Base-by-base conservation (phyloP, 257 asterid genomes). In the Nicotiana tomentosiformis region DNA sequence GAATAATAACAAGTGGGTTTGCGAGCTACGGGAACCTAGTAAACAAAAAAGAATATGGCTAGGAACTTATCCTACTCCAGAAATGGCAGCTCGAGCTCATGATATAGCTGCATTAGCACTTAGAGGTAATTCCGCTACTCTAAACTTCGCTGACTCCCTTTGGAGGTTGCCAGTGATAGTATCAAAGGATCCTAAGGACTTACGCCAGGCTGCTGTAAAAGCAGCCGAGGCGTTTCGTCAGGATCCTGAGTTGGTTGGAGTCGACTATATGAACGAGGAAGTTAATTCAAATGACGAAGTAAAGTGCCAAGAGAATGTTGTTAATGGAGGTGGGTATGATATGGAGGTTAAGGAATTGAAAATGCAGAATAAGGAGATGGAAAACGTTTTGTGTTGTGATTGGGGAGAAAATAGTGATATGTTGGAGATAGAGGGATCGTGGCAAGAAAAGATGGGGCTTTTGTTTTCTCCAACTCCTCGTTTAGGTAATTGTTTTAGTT, bases 51-150 rank as follows among this genome's bases (percentile, higher is more conserved):
- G 98, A 51, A 84, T 94, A 12, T 94, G 98, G 98, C 83, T 94
- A 0, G 98, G 97, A 12, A 93, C 94, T 1, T 91, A 91, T 49
- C 97, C 94, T 17, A 93, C 95, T 0, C 87, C 98, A 0, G 97
- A 94, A 85, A 94, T 94, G 98, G 97, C 98, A 0, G 98, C 98
- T 3, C 84, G 97, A 7, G 97, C 97, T 7, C 89, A 92, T 53
- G 97, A 93, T 23, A 94, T 93, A 23, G 97, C 97, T 43, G 94
- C 93, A 15, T 64, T 94, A 86, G 97, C 98, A 0, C 84, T 94
- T 2, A 82, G 88, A 76, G 98, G 97, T 0, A 87, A 82, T 29
- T 49, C 9, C 4, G 95, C 95, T 0, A 89, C 92, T 67, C 84
- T 92, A 10, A 93, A 93, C n/a, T 93, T 93, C 6, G 95, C 97